These are phyloP conservation scores for Solanum gracilifrons DNA, from an alignment of 257 asterid genomes.

Conservation along the genomic window DNA sequence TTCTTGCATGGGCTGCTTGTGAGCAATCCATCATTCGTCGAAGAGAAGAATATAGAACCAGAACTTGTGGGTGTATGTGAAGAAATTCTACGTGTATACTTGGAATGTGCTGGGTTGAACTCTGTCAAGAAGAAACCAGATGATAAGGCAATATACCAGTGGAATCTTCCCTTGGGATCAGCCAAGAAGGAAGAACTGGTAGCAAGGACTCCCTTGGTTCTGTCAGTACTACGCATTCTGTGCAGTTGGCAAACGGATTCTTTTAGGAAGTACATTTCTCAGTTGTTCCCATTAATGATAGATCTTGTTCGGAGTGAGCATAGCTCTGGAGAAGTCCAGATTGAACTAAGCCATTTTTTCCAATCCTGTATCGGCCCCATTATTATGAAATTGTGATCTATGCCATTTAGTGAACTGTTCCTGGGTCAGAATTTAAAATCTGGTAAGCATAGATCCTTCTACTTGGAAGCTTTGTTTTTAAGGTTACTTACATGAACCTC, in stretches of 20 bases:
- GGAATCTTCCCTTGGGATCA: conserved; percentile 73
- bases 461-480: neutral
- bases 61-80: conserved; percentile 69
- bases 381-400: conserved; percentile 26
- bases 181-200: conserved; percentile 92
- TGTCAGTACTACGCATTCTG: conserved; percentile 53
- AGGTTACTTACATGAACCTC: neutral
- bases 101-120: conserved; percentile 57
- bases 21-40: conserved; percentile 27
- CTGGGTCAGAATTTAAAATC: neutral
- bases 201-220: conserved; percentile 66
- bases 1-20: conserved; percentile 54
- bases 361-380: conserved; percentile 66
- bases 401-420: neutral
- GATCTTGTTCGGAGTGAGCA: conserved; percentile 94
- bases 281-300: conserved; percentile 59
- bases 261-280: conserved; percentile 42
- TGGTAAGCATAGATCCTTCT: neutral
- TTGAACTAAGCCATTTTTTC: conserved; percentile 54
- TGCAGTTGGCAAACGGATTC: conserved; percentile 39
- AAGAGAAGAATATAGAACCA: conserved; percentile 51
- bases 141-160: conserved; percentile 21
- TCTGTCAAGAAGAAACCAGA: conserved; percentile 12
- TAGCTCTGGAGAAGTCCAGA: conserved; percentile 74
- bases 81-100: conserved; percentile 52